phyloP scores from a whole-genome alignment of 768 basidiomycete species.

The Infundibulicybe gibba region DNA sequence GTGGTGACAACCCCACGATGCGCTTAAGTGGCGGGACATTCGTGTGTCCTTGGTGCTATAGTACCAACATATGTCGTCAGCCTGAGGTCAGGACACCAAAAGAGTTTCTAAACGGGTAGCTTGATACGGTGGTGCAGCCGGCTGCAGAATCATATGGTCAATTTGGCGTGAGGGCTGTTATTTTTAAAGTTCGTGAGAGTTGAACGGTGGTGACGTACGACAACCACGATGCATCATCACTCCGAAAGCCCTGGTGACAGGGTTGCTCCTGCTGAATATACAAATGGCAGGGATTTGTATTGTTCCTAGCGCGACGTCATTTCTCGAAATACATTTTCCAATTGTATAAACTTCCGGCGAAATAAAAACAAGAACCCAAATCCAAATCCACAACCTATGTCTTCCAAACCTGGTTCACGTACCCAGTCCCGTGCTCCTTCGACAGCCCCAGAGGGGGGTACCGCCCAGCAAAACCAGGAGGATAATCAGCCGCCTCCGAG shows the following conservation, averaged over 20 bases:
- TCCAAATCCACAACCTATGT: neutral
- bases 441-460: neutral
- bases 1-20: no score
- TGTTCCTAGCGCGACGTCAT: neutral
- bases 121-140: neutral
- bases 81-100: neutral
- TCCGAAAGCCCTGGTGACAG: neutral
- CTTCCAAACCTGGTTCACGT: constrained; percentile 2
- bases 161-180: neutral
- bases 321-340: neutral
- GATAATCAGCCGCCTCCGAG: neutral
- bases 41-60: no score
- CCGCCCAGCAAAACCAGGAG: neutral
- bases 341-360: neutral
- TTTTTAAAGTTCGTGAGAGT: no score
- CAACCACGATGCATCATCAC: no score
- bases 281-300: neutral
- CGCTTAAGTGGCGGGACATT: no score
- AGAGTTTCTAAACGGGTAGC: no score
- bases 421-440: constrained; percentile 2
- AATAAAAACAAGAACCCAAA: neutral
- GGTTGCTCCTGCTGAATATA: no score
- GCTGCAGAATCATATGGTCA: neutral
- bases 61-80: neutral
- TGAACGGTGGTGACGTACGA: no score